Evolutionary conservation across 2,329 filamentous ascomycete genomes (phyloP).

Genomic region (Colletotrichum siamense): DNA sequence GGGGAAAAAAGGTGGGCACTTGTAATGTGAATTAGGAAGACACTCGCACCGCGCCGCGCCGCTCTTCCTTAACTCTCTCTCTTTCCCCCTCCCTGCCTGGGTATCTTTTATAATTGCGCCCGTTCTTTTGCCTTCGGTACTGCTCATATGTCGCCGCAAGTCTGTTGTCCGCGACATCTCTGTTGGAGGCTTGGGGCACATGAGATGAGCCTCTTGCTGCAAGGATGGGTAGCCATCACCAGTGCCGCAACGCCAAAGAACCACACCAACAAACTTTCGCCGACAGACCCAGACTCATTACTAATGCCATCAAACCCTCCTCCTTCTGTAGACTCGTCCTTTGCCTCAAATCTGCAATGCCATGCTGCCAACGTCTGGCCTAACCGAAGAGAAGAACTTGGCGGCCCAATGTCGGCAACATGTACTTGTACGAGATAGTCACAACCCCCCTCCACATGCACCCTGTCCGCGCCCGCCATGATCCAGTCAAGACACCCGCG

Average conservation of each 20-base stretch:
- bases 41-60: not conserved
- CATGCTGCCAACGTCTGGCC: not conserved
- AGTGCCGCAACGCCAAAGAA: not conserved
- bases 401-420: not conserved
- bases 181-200: not conserved
- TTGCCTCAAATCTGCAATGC: not conserved
- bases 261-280: not conserved
- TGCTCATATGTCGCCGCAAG: not conserved
- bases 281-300: not conserved
- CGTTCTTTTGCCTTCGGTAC: not conserved
- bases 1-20: not conserved
- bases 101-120: not conserved
- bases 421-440: not conserved
- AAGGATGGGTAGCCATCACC: not conserved
- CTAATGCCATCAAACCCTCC: not conserved
- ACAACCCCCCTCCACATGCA: conserved; percentile 5
- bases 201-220: not conserved
- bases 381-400: not conserved
- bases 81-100: not conserved
- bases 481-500: conserved; percentile 5
- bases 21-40: not conserved
- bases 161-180: not conserved
- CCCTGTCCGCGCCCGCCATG: not conserved
- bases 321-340: not conserved
- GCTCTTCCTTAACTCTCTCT: not conserved